Evolutionary conservation across 805 yeast species (phyloP).

Genomic region (Candida stauntonica): DNA sequence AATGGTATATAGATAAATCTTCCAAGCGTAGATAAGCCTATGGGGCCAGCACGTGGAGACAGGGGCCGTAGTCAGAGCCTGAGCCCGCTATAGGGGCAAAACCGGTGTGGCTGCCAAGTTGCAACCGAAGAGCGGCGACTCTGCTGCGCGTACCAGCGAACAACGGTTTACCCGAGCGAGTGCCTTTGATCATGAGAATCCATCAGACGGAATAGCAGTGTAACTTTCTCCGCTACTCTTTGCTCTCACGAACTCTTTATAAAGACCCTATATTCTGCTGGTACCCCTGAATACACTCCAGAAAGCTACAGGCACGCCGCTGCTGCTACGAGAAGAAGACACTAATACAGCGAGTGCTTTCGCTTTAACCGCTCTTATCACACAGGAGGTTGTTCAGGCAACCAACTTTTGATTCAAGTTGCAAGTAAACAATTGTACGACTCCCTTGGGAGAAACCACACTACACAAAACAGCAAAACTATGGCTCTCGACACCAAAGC

Average conservation of each 20-base stretch:
- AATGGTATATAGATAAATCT: no score
- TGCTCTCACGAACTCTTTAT: not conserved
- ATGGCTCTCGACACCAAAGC: not conserved
- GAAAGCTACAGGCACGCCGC: not conserved
- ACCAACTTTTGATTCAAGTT: no score
- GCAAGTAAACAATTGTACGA: not conserved
- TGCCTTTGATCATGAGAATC: not conserved
- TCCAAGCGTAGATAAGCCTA: no score
- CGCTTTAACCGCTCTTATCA: not conserved
- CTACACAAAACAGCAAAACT: not conserved
- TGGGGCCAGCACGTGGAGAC: no score
- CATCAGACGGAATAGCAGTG: no score
- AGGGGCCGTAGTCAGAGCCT: no score
- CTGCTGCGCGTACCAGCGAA: conserved; percentile 4
- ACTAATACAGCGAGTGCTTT: no score
- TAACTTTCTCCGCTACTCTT: no score
- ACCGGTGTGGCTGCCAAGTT: not conserved
- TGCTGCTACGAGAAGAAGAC: not conserved
- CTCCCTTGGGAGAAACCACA: no score
- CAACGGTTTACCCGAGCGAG: not conserved
- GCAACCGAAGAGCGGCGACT: conserved; percentile 1
- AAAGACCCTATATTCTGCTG: not conserved
- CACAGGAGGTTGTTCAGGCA: not conserved
- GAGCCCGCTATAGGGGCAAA: no score
- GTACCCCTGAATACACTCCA: not conserved